These are phyloP conservation scores for Chalciporus sphaerocephalus DNA, from an alignment of 768 basidiomycete species.

Conservation along the genomic window DNA sequence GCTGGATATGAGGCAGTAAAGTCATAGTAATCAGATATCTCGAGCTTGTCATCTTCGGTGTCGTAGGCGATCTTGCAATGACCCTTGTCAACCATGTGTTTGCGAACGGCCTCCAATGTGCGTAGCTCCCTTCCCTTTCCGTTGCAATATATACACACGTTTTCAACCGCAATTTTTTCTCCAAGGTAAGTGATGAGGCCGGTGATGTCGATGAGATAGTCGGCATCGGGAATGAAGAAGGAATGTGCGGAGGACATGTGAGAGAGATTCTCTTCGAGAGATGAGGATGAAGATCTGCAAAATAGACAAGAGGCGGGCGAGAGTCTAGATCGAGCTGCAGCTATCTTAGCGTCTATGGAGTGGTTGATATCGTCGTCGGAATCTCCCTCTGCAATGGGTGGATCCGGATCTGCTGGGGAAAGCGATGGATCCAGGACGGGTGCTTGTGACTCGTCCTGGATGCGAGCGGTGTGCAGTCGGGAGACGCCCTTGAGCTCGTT, in stretches of 20 bases:
- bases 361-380: constrained; percentile 46
- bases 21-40: constrained; percentile 91
- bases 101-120: constrained; percentile 80
- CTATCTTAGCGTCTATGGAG: constrained; percentile 72
- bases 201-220: constrained; percentile 78
- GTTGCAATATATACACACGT: constrained; percentile 90
- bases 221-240: constrained; percentile 93
- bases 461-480: constrained; percentile 8
- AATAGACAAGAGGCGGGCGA: constrained; percentile 78
- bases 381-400: constrained; percentile 34
- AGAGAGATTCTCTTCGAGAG: constrained; percentile 61
- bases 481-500: constrained; percentile 51
- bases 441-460: neutral
- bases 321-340: constrained; percentile 61
- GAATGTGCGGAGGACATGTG: constrained; percentile 90
- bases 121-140: constrained; percentile 78
- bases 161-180: constrained; percentile 90
- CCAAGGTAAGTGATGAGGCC: constrained; percentile 85
- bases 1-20: constrained; percentile 77
- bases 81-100: constrained; percentile 93
- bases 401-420: constrained; percentile 12
- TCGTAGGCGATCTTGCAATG: constrained; percentile 98
- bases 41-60: constrained; percentile 70
- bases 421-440: neutral
- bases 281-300: constrained; percentile 52